Percentiles rank a stretch among this genome's conserved stretches.
These are phyloP conservation scores for Bryoerythrophyllum caledonicum DNA, from an alignment of 225 moss, liverwort and hornwort species.

Conservation along the genomic window DNA sequence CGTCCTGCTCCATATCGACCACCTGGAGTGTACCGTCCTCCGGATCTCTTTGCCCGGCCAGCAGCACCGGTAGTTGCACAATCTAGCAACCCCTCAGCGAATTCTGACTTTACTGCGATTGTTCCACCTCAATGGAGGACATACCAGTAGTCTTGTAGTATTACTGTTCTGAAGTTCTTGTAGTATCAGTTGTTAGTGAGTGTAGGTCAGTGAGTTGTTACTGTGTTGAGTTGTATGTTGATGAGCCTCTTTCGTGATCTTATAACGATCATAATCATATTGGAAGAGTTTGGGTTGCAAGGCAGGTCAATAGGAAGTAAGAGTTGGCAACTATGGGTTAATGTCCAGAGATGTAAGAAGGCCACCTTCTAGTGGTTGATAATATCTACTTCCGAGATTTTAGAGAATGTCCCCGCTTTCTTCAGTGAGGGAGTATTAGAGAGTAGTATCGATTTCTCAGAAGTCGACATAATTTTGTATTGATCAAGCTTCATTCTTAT, in stretches of 20 bases:
- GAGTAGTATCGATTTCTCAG: conserved; percentile 22
- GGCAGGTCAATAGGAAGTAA: conserved; percentile 10
- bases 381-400: conserved; percentile 42
- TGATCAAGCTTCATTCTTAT: conserved; percentile 25
- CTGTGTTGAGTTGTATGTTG: conserved; percentile 13
- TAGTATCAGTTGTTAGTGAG: conserved; percentile 12
- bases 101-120: conserved; percentile 17
- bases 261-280: conserved; percentile 19
- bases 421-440: conserved; percentile 43
- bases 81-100: conserved; percentile 20
- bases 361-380: conserved; percentile 7
- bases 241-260: conserved; percentile 14
- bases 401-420: conserved; percentile 35
- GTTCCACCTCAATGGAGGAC: conserved; percentile 42
- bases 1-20: conserved; percentile 47
- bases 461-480: conserved; percentile 21
- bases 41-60: conserved; percentile 34
- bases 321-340: conserved; percentile 2
- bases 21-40: conserved; percentile 45
- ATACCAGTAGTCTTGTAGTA: conserved; percentile 31
- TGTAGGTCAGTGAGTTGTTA: background rate
- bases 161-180: conserved; percentile 4
- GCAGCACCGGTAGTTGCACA: conserved; percentile 27
- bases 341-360: conserved; percentile 8
- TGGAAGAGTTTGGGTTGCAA: conserved; percentile 28